These are phyloP conservation scores for Osmanthus fragrans DNA, from an alignment of 257 asterid species.

Conservation along the genomic window DNA sequence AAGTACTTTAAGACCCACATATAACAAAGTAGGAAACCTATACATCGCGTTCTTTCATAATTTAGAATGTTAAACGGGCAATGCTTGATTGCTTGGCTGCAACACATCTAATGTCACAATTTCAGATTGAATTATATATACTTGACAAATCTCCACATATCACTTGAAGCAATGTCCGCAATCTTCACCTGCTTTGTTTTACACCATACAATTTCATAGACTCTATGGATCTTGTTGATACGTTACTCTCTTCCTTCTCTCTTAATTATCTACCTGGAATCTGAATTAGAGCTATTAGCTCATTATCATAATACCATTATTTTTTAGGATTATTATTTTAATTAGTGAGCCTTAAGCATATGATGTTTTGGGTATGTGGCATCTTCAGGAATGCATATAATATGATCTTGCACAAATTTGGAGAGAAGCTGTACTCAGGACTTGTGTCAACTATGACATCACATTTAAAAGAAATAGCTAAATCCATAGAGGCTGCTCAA, in stretches of 20 bases:
- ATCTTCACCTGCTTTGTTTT: neutral
- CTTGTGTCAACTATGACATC: slow-evolving; percentile 39
- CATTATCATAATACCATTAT: neutral
- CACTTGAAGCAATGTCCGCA: neutral
- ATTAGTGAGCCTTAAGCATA: too few relatives aligned
- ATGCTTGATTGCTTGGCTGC: neutral
- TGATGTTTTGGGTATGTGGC: neutral
- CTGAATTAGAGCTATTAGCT: neutral
- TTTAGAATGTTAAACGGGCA: neutral
- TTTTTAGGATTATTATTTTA: neutral
- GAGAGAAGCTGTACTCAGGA: slow-evolving; percentile 40
- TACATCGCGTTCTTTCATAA: neutral
- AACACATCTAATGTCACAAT: neutral
- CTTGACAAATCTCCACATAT: neutral
- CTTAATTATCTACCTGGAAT: neutral
- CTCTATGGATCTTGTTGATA: neutral
- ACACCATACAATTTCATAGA: neutral
- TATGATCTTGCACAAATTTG: slow-evolving; percentile 42
- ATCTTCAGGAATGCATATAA: slow-evolving; percentile 39
- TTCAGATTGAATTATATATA: neutral
- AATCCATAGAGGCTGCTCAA: slow-evolving; percentile 31
- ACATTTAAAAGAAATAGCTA: slow-evolving; percentile 37
- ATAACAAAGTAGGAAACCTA: neutral
- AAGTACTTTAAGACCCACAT: neutral
- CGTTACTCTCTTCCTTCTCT: neutral